Evolutionary conservation across 2,329 filamentous ascomycete species (phyloP).

Genomic region (Cordyceps militaris): DNA sequence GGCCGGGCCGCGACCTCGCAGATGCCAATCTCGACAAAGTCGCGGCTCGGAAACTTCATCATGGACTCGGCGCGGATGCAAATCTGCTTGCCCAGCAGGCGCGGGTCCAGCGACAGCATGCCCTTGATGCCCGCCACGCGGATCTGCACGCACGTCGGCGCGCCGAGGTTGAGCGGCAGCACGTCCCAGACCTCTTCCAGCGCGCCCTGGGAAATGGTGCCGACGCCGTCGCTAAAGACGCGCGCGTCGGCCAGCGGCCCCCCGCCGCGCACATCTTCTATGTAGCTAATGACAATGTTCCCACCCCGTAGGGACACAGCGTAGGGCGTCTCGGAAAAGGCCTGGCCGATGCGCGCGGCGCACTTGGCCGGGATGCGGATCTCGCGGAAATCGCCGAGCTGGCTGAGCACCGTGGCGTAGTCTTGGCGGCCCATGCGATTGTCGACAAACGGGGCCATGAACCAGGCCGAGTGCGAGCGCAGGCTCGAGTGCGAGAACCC

Average conservation of each 20-base stretch:
- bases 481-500: constrained; percentile 77
- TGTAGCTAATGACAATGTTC: constrained; percentile 26
- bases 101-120: constrained; percentile 64
- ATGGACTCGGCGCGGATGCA: constrained; percentile 62
- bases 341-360: constrained; percentile 55
- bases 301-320: constrained; percentile 44
- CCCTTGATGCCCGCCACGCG: constrained; percentile 70
- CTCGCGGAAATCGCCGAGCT: constrained; percentile 42
- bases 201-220: constrained; percentile 59
- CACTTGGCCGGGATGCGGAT: constrained; percentile 49
- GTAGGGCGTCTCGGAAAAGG: constrained; percentile 68
- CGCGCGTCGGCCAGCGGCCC: constrained; percentile 36
- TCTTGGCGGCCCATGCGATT: constrained; percentile 25
- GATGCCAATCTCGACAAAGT: constrained; percentile 56
- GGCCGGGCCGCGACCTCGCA: constrained; percentile 63
- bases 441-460: constrained; percentile 41
- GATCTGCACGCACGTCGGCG: constrained; percentile 66
- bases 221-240: constrained; percentile 74
- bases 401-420: constrained; percentile 36
- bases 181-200: constrained; percentile 52
- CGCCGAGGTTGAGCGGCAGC: constrained; percentile 39
- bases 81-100: constrained; percentile 51
- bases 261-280: constrained; percentile 48
- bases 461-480: constrained; percentile 64
- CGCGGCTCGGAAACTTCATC: constrained; percentile 63